Evolutionary conservation across 23 red algal genomes (phyloP), one percentile per base, ranked within the genome.

Genomic region (Porphyridium purpureum): DNA sequence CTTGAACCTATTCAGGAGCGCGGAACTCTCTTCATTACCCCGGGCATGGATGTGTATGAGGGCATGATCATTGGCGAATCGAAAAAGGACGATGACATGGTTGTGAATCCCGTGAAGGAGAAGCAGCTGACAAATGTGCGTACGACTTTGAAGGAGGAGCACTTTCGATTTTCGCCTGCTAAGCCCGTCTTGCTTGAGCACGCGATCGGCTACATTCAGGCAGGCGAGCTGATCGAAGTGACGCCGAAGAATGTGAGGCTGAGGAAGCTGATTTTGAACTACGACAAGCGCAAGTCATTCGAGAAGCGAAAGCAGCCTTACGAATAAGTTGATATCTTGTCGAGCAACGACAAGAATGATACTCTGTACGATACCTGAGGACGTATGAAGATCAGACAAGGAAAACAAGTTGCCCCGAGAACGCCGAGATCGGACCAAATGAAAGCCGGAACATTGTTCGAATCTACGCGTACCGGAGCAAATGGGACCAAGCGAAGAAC

Each of bases 81-180:
- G 17, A 61, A 40, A 11, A 21, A 40, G 22, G 31, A 26, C 3
- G 31, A 61, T 9, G 57, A 61, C 17, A 6, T 61, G 27, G 26
- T 17, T 5, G 57, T 61, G 57, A 61, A 61, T 22, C 26, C 33
- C n/a, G 22, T 26, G 21, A 26, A 31, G 31, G 5, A 21, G 4
- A 61, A 61, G 33, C 27, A 61, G 57, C 57, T 61, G 57, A 61
- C 57, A 7, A 61, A 61, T 11, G 34, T 38, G 5, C 34, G 34
- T 11, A 11, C 34, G 34, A 6, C 34, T 38, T 5, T 5, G 34
- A 38, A 5, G 34, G 34, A 38, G 5, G 34, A 38, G 34, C 5
- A 5, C 5, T 5, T 38, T 11, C 34, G 34, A 5, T 11, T 38
- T 5, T 6, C 34, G 5, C 5, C 34, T 6, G 5, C 34, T 5